Evolutionary conservation across 1,139 yeast genomes (phyloP), one percentile per base, ranked within the genome.

Genomic region (Debaryomyces udenii): DNA sequence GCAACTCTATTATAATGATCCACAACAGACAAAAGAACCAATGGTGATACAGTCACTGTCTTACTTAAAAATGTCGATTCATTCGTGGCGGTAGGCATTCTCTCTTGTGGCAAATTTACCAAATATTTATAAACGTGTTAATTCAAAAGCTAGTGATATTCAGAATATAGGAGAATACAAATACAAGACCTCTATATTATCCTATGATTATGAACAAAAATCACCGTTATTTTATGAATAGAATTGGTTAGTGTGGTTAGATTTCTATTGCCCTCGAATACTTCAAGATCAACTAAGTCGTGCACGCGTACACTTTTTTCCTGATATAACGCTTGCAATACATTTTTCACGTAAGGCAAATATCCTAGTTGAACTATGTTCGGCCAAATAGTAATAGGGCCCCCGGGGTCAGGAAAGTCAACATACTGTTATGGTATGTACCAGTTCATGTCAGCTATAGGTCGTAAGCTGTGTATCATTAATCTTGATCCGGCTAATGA

Each of bases 401-500:
- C 99, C 0, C 99, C 99, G 0, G 99, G 99, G 2, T 78, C 96
- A 0, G 99, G 99, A 1, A 94, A 94, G 58, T 88, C 97, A 0
- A 94, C 99, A 0, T 94, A 88, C 60, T 90, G 98, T 59, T 74
- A 82, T 60, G 99, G 99, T 20, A 80, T 93, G 83, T 78, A 78
- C 52, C 98, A 93, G 70, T 93, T 94, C 60, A 74, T 91, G 53
- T 83, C 86, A 44, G 96, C 98, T 1, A 89, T 94, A 35, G 99
- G 99, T 6, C 72, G 99, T 43, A 86, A 88, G 52, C 83, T 88
- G 43, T 75, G 87, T 29, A 76, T 93, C 3, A 73, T 94, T 26
- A 94, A 94, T 57, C 71, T 94, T 46, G 99, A 94, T 57, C 97
- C 98, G 0, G 99, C 99, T 1, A 94, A 94, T 60, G 98, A 91